These are phyloP conservation scores for Rhodotorula paludigena DNA, from an alignment of 768 basidiomycete species.

Conservation along the genomic window DNA sequence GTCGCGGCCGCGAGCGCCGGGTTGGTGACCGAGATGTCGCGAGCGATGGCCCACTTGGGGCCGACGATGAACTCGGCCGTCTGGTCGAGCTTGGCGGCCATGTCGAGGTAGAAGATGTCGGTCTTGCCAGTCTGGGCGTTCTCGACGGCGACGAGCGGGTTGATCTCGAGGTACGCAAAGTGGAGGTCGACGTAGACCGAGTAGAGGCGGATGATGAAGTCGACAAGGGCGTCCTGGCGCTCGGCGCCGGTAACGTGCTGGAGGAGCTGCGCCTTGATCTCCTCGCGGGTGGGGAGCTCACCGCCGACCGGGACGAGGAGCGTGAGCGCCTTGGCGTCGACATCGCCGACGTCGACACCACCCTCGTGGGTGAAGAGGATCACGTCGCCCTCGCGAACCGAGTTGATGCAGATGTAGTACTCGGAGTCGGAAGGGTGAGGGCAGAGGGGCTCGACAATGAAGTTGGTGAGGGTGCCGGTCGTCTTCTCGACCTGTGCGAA, in stretches of 20 bases:
- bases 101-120: conserved; percentile 91
- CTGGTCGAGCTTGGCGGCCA: conserved; percentile 99
- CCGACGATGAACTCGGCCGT: conserved; percentile 97
- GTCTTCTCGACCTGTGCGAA: conserved; percentile 68
- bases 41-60: conserved; percentile 96
- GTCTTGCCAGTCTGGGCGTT: conserved; percentile 61
- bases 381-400: conserved; percentile 83
- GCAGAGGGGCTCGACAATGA: conserved; percentile 98
- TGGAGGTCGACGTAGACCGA: conserved; percentile 97
- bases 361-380: conserved; percentile 99
- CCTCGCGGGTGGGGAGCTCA: conserved; percentile 76
- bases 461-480: conserved; percentile 91
- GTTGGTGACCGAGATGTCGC: conserved; percentile 75
- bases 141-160: conserved; percentile 93
- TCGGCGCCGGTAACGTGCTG: conserved; percentile 67
- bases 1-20: conserved; percentile 50
- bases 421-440: conserved; percentile 90
- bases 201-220: conserved; percentile 93
- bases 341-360: conserved; percentile 97
- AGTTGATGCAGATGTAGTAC: conserved; percentile 98
- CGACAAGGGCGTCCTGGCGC: conserved; percentile 86
- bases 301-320: conserved; percentile 70
- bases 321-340: conserved; percentile 91
- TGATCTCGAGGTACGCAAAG: conserved; percentile 99
- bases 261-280: conserved; percentile 70